These are phyloP conservation scores for Aureobasidium sp. DNA, from an alignment of 2,329 filamentous ascomycete species.

Conservation along the genomic window DNA sequence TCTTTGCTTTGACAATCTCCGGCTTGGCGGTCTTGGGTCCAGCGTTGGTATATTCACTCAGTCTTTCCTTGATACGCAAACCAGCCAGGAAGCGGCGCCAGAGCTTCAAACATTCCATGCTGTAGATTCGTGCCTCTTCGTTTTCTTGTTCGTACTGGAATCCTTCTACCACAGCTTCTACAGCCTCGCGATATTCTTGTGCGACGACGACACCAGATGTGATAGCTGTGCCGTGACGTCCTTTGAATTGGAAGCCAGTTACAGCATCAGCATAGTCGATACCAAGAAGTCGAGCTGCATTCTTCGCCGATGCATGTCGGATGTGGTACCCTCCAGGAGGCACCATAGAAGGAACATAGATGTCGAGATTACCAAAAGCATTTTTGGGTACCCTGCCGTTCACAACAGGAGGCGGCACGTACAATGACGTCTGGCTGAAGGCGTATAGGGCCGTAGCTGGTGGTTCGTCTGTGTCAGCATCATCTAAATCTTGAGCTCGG, in stretches of 20 bases:
- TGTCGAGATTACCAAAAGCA: constrained; percentile 55
- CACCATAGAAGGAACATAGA: constrained; percentile 59
- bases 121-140: constrained; percentile 51
- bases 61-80: constrained; percentile 63
- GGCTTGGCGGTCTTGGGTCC: constrained; percentile 7
- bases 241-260: constrained; percentile 82
- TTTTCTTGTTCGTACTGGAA: constrained; percentile 60
- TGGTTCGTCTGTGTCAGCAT: constrained; percentile 39
- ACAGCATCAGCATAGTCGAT: constrained; percentile 87
- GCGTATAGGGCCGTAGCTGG: constrained; percentile 55
- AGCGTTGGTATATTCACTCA: constrained; percentile 31
- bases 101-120: constrained; percentile 43
- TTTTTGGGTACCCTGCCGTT: constrained; percentile 62
- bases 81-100: constrained; percentile 57
- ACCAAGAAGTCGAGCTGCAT: constrained; percentile 67
- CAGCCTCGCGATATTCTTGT: constrained; percentile 61
- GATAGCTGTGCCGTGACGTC: constrained; percentile 77
- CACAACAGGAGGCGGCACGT: constrained; percentile 68
- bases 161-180: constrained; percentile 61
- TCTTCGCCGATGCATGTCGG: constrained; percentile 51
- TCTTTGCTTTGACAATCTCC: constrained; percentile 18
- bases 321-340: constrained; percentile 54
- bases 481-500: constrained; percentile 26
- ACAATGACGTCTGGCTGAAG: constrained; percentile 59
- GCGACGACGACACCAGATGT: constrained; percentile 73